phyloP scores from a whole-genome alignment of 352 stramenopile species.

The Phytophthora fragariaefolia region DNA sequence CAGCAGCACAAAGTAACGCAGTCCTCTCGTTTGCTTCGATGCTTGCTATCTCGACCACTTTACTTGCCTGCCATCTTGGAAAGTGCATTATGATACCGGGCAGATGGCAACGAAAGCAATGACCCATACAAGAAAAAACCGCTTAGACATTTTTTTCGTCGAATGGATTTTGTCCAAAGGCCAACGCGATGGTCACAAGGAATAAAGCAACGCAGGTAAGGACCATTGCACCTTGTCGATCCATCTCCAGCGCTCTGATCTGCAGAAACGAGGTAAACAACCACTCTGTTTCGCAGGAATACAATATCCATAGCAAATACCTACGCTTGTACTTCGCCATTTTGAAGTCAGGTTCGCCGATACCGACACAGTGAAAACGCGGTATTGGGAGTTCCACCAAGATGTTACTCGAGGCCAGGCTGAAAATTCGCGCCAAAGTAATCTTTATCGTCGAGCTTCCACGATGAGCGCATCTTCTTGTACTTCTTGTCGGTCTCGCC shows the following conservation, averaged over 20 bases:
- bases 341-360: neutral
- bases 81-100: neutral
- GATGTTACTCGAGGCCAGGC: neutral
- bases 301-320: neutral
- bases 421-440: neutral
- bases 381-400: conserved; percentile 6
- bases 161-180: neutral
- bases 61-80: neutral
- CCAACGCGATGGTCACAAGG: neutral
- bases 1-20: neutral
- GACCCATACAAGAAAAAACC: neutral
- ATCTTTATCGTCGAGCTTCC: neutral
- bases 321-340: neutral
- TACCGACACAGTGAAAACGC: neutral
- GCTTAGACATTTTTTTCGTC: neutral
- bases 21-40: neutral
- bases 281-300: neutral
- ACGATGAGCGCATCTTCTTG: conserved; percentile 14
- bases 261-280: neutral
- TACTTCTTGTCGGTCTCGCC: conserved; percentile 13
- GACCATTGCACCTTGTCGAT: neutral
- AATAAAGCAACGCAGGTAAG: neutral
- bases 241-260: neutral
- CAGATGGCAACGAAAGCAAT: neutral
- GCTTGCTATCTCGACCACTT: neutral